Conservation (phyloP, 768 basidiomycete species). For the Pisolithus sp. region DNA sequence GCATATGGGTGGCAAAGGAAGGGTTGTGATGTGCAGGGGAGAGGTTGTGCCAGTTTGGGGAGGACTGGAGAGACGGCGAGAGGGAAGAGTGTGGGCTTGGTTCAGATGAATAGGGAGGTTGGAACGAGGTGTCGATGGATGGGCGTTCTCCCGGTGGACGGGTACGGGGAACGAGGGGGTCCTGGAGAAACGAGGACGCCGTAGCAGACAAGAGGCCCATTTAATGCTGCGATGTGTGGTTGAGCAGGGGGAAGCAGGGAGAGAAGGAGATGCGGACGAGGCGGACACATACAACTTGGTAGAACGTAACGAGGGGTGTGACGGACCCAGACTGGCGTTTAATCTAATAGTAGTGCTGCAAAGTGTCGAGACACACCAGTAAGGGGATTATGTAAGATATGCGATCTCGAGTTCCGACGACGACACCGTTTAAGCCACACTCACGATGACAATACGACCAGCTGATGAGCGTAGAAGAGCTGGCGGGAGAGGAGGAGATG, state of each 20-base stretch:
- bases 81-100: slow-evolving; percentile 26
- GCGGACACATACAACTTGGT: not conserved
- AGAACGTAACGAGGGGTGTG: slow-evolving; percentile 2
- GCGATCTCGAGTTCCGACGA: too few species aligned
- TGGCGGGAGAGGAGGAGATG: too few species aligned
- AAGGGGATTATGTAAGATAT: too few species aligned
- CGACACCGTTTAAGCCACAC: too few species aligned
- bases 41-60: slow-evolving; percentile 32
- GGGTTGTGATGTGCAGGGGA: slow-evolving; percentile 15
- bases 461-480: too few species aligned
- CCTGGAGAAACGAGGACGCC: slow-evolving; percentile 22
- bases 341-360: too few species aligned
- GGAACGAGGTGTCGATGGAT: slow-evolving; percentile 31
- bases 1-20: slow-evolving; percentile 16
- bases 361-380: too few species aligned
- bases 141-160: slow-evolving; percentile 31
- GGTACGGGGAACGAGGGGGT: slow-evolving; percentile 15
- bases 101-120: slow-evolving; percentile 21
- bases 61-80: slow-evolving; percentile 27
- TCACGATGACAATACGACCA: too few species aligned
- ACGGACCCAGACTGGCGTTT: too few species aligned
- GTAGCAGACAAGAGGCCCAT: slow-evolving; percentile 33
- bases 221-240: slow-evolving; percentile 9
- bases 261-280: not conserved
- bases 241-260: not conserved